A percentile compares a stretch with the other conserved stretches of the same genome.
Evolutionary conservation across 345 rosid species (phyloP).

Genomic region (Lepidium africanum): DNA sequence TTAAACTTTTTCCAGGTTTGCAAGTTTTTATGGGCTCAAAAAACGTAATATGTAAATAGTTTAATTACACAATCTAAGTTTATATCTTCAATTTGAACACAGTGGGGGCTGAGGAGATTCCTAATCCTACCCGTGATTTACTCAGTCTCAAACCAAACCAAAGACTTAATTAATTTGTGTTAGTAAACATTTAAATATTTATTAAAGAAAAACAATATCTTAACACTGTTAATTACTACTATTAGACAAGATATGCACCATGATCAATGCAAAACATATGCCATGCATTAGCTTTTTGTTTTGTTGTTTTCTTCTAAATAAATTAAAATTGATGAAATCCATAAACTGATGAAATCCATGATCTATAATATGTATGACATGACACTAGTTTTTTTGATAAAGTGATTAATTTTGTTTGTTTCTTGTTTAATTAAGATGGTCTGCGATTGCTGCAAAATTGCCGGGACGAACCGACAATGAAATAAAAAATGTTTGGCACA

Average conservation of each 20-base stretch:
- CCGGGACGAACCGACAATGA: conserved; percentile 88
- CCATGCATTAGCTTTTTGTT: conserved; percentile 4
- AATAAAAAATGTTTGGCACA: conserved; percentile 83
- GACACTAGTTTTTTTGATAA: not conserved
- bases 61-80: not conserved
- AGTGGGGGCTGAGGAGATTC: conserved; percentile 1
- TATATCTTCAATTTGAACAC: not conserved
- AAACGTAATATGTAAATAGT: no score
- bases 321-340: conserved; percentile 11
- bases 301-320: conserved; percentile 2
- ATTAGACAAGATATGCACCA: conserved; percentile 7
- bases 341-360: conserved; percentile 13
- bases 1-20: not conserved
- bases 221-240: not conserved
- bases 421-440: conserved; percentile 50
- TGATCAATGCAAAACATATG: conserved; percentile 24
- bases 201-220: not conserved
- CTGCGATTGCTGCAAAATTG: conserved; percentile 69
- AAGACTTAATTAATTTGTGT: not conserved
- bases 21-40: no score
- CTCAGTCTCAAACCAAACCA: not conserved
- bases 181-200: not conserved
- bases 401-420: not conserved
- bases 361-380: not conserved
- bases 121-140: conserved; percentile 19